Conservation (phyloP, 2,329 filamentous ascomycete species). For the Pseudocercospora crystallina region DNA sequence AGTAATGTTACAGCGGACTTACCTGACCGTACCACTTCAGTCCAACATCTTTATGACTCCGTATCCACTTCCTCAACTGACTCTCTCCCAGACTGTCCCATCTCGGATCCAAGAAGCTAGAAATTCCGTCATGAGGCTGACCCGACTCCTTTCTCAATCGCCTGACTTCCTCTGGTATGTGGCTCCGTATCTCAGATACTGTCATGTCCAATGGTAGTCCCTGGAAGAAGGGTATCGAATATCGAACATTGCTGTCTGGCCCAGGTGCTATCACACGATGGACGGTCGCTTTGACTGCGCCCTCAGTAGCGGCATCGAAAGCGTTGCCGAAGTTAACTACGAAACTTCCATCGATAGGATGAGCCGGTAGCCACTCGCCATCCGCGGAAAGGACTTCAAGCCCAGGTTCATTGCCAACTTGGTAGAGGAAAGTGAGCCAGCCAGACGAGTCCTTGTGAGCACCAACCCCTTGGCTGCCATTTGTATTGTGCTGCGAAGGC, state of each 20-base stretch:
- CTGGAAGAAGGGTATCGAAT: conserved; percentile 42
- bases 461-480: conserved; percentile 54
- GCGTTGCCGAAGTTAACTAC: conserved; percentile 61
- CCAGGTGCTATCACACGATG: conserved; percentile 35
- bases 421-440: conserved; percentile 65
- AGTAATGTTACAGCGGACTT: not conserved
- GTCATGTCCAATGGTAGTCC: conserved; percentile 38
- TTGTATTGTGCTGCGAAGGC: conserved; percentile 22
- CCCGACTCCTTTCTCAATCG: conserved; percentile 18
- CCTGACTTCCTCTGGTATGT: conserved; percentile 31
- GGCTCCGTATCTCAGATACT: conserved; percentile 42
- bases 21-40: conserved; percentile 39
- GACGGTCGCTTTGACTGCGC: conserved; percentile 55
- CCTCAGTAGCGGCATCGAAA: conserved; percentile 58
- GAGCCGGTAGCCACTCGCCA: conserved; percentile 54
- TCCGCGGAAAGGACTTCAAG: conserved; percentile 53
- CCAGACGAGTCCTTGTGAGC: conserved; percentile 64
- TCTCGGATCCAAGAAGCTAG: conserved; percentile 31
- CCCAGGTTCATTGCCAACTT: conserved; percentile 55
- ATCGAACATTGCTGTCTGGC: conserved; percentile 25
- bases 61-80: conserved; percentile 39
- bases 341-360: conserved; percentile 50
- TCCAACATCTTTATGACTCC: conserved; percentile 37
- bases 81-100: conserved; percentile 40
- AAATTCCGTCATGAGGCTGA: conserved; percentile 16